Evolutionary conservation across 2,329 filamentous ascomycete genomes (phyloP).

Genomic region (Dactylonectria estremocensis): DNA sequence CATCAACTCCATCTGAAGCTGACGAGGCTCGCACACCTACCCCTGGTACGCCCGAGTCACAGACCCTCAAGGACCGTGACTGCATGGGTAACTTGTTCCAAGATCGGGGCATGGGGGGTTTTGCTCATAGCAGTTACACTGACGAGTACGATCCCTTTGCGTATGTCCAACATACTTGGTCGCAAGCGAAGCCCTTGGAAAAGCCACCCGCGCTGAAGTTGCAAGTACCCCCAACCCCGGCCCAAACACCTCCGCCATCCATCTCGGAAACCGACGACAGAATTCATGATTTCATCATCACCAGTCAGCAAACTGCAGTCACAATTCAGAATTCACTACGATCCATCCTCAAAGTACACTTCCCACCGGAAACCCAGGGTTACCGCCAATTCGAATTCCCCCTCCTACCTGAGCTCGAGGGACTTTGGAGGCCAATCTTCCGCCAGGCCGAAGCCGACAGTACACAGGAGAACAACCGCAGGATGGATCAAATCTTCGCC

Average conservation of each 20-base stretch:
- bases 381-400: constrained; percentile 66
- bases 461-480: constrained; percentile 53
- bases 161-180: constrained; percentile 49
- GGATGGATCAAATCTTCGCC: constrained; percentile 72
- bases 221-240: constrained; percentile 59
- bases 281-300: constrained; percentile 63
- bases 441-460: constrained; percentile 52
- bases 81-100: constrained; percentile 32
- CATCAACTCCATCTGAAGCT: constrained; percentile 40
- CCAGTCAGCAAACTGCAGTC: constrained; percentile 63
- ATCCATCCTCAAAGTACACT: constrained; percentile 65
- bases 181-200: constrained; percentile 40
- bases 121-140: constrained; percentile 32
- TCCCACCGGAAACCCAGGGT: constrained; percentile 63
- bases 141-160: constrained; percentile 66
- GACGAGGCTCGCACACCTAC: constrained; percentile 39
- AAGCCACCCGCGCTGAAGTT: constrained; percentile 45
- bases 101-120: constrained; percentile 32
- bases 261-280: constrained; percentile 52
- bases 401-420: constrained; percentile 64
- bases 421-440: constrained; percentile 69
- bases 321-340: constrained; percentile 72
- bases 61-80: constrained; percentile 25
- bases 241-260: constrained; percentile 59
- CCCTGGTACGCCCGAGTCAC: constrained; percentile 48